A percentile compares a stretch with the other conserved stretches of the same genome.
These are phyloP conservation scores for Zygosaccharomyces pseudobailii DNA, from an alignment of 1,139 yeast genomes.

Conservation along the genomic window DNA sequence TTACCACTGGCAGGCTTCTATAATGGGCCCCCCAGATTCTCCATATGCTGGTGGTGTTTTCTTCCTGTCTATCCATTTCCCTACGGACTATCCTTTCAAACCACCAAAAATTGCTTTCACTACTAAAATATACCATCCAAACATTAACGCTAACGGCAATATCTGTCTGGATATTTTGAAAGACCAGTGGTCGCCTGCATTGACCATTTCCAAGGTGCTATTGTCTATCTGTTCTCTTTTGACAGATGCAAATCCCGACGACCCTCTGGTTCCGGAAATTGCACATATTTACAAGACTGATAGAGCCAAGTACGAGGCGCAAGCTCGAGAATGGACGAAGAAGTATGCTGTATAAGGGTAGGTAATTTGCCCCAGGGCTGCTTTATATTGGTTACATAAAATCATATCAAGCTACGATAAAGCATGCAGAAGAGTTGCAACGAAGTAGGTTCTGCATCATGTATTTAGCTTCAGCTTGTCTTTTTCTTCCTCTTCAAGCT, in stretches of 20 bases:
- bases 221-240: slow-evolving; percentile 84
- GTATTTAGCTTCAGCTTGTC: background rate
- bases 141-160: slow-evolving; percentile 83
- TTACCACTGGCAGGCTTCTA: slow-evolving; percentile 96
- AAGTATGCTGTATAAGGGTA: slow-evolving; percentile 78
- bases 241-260: slow-evolving; percentile 98
- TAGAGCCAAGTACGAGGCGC: slow-evolving; percentile 89
- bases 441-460: background rate
- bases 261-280: slow-evolving; percentile 97
- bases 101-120: slow-evolving; percentile 91
- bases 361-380: slow-evolving; percentile 1
- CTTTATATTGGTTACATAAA: slow-evolving; percentile 4
- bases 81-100: slow-evolving; percentile 92
- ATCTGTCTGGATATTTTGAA: slow-evolving; percentile 40
- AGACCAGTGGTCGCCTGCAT: slow-evolving; percentile 70
- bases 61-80: slow-evolving; percentile 87
- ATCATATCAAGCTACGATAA: slow-evolving; percentile 1
- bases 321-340: slow-evolving; percentile 98
- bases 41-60: slow-evolving; percentile 94
- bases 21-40: slow-evolving; percentile 92
- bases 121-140: slow-evolving; percentile 87
- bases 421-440: slow-evolving; percentile 2
- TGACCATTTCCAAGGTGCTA: slow-evolving; percentile 80
- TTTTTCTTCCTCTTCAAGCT: background rate
- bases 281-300: slow-evolving; percentile 96